Base-by-base conservation (phyloP, 352 stramenopile species). In the Pythium scleroteichum region DNA sequence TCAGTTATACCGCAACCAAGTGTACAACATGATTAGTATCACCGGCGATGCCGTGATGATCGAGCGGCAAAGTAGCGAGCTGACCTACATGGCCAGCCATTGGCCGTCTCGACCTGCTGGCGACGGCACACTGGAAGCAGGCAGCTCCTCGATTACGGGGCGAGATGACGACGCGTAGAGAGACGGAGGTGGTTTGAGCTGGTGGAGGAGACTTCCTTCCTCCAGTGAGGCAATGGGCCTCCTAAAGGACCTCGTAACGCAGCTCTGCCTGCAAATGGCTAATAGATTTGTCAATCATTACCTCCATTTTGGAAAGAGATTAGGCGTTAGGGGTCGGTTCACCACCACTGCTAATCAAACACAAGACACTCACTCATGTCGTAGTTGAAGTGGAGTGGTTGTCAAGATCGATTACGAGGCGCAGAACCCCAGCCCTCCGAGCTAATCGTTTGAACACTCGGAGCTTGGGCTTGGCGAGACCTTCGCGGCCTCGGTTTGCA, bases 1-100 rank as follows among this genome's bases (percentile, higher is more conserved):
- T 41, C 85, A 93, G 44, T 64, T 95, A 27, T 92, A 94, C 48
- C 86, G 87, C 42, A 96, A 96, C 64, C 87, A 94, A 64, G 85
- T 95, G 53, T 96, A 96, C 84, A 95, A 95, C 70, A 95, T 96
- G 85, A 94, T 96, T 49, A 94, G 83, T 55, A 90, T 96, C 64
- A 95, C 85, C 2, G 88, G 88, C 5, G 87, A 95, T 60, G 81
- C 85, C 9, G 85, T 91, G 23, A 91, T 92, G 79, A 80, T 92
- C 24, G 78, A 87, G 59, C 77, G 82, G 23, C 71, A 92, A 41
- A 57, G 24, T 27, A 53, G 32, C 23, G 50, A 66, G 16, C 32
- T 66, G 49, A 41, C 38, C 26, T 56, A 42, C 22, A 98, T 48
- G 33, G 44, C 54, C 5, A 62, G 45, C 44, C 54, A 62, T 10